Percentiles rank a stretch among this genome's conserved stretches.
Evolutionary conservation across 78 protist genomes (phyloP).

Genomic region (Polysphondylium violaceum): DNA sequence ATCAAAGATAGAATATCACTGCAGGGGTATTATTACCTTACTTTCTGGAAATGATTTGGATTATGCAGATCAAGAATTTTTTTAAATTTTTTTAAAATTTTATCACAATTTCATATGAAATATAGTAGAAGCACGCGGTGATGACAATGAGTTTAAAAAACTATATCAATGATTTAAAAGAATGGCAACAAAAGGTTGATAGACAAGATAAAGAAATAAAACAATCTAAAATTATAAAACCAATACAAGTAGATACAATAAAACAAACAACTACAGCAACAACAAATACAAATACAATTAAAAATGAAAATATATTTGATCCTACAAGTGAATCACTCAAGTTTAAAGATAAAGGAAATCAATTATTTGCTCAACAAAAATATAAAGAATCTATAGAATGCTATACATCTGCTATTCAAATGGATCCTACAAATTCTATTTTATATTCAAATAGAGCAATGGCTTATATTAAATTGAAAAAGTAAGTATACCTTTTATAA

Average conservation of each 20-base stretch:
- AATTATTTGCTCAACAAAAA: slow-evolving; percentile 18
- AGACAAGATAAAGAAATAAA: slow-evolving; percentile 15
- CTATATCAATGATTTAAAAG: slow-evolving; percentile 19
- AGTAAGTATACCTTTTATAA: slow-evolving; percentile 2
- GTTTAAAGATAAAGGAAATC: slow-evolving; percentile 65
- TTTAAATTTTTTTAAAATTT: too few species aligned
- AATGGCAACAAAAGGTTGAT: slow-evolving; percentile 8
- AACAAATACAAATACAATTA: neutral
- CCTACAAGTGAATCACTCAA: slow-evolving; percentile 36
- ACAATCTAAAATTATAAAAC: slow-evolving; percentile 9
- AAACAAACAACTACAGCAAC: neutral
- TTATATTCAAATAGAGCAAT: slow-evolving; percentile 72
- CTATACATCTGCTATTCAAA: slow-evolving; percentile 50
- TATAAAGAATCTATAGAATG: slow-evolving; percentile 67
- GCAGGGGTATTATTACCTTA: too few species aligned
- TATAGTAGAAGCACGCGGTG: too few species aligned
- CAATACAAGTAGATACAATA: neutral
- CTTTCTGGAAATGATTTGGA: too few species aligned
- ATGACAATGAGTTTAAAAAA: too few species aligned
- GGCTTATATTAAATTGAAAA: slow-evolving; percentile 62
- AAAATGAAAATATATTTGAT: neutral
- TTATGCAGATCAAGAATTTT: too few species aligned
- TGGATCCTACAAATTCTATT: slow-evolving; percentile 39
- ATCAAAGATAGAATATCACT: too few species aligned
- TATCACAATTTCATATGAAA: too few species aligned